Percentiles rank a stretch among this genome's conserved stretches.
Conservation (phyloP, 345 rosid species). For the Hirschfeldia incana region DNA sequence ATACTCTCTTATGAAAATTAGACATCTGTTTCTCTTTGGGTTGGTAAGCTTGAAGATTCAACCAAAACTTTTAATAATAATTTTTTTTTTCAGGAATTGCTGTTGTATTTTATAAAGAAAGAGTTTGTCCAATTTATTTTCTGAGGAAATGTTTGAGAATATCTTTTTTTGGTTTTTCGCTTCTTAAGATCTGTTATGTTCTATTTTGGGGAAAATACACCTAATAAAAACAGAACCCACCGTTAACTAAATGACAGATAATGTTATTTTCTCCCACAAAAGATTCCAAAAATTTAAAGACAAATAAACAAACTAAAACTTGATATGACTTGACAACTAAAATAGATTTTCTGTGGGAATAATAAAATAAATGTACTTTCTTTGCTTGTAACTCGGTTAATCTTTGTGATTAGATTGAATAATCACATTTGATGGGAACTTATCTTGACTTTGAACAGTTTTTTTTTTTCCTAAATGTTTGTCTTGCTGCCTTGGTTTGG, state of each 20-base stretch:
- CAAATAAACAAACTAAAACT: slow-evolving; percentile 1
- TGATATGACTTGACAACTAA: slow-evolving; percentile 32
- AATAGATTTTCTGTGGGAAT: slow-evolving; percentile 23
- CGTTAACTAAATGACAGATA: slow-evolving; percentile 20
- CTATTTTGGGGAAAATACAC: slow-evolving; percentile 27
- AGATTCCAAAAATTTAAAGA: slow-evolving; percentile 17
- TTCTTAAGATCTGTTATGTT: slow-evolving; percentile 28
- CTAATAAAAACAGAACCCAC: slow-evolving; percentile 26
- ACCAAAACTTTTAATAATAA: not conserved
- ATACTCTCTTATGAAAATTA: slow-evolving; percentile 15
- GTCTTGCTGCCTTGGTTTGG: slow-evolving; percentile 58
- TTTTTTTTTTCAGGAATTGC: not conserved
- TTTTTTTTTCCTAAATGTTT: not conserved
- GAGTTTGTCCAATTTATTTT: not conserved
- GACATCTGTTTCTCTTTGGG: not conserved
- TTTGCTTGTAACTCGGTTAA: slow-evolving; percentile 41
- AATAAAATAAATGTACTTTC: slow-evolving; percentile 15
- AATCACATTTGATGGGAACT: slow-evolving; percentile 1
- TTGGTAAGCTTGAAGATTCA: slow-evolving; percentile 30
- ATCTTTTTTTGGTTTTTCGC: not conserved
- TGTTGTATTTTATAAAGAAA: slow-evolving; percentile 9
- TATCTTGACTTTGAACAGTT: slow-evolving; percentile 25
- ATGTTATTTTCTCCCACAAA: not conserved
- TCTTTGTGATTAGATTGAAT: slow-evolving; percentile 17
- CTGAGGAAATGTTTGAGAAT: not conserved